Base-by-base conservation (phyloP, 495 filamentous ascomycete genomes). In the Talaromyces borbonicus region DNA sequence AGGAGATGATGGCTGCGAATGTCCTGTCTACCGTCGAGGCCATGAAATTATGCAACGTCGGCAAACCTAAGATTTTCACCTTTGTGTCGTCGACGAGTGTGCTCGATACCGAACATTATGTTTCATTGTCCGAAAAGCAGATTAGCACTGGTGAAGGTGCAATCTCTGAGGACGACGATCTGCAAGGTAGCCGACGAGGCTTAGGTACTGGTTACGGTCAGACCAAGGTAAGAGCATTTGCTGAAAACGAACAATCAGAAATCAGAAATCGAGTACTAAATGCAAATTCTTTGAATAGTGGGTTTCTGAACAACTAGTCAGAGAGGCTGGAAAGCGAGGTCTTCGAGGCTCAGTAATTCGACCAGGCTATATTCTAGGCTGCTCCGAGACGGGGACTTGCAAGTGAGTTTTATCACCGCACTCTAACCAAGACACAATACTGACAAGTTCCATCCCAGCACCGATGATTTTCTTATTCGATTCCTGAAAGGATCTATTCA, bases 401-500 rank as follows among this genome's bases (percentile, higher is more conserved):
- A 49, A 47, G 48, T 52, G 15, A 46, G 41, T 43, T 15, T 48
- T 16, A 20, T 11, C 19, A 11, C 30, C 27, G n/a, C 8, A 18
- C 27, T 5, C 35, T 36, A n/a, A 14, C 16, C n/a, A 24, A 35
- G 20, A 14, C 5, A 35, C 9, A 0, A 27, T 14, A 22, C 12
- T 30, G 14, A 48, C 25, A 19, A 44, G 39, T 18, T 23, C 78
- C 82, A 16, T 81, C n/a, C 78, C 50, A 89, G 83, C 62, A 87
- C 84, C 7, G 90, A 97, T 56, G 90, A 97, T 64, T 97, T 97
- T 72, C 68, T 97, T 18, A 76, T 95, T 43, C 84, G 92, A 38
- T 77, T 96, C 74, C 58, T 84, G 27, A 95, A 95, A 65, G 90
- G 87, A 36, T 94, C 87, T 50, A 75, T 93, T 38, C 92, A 98